phyloP scores from a whole-genome alignment of 2,329 filamentous ascomycete genomes.

The Ophiostoma ulmi region DNA sequence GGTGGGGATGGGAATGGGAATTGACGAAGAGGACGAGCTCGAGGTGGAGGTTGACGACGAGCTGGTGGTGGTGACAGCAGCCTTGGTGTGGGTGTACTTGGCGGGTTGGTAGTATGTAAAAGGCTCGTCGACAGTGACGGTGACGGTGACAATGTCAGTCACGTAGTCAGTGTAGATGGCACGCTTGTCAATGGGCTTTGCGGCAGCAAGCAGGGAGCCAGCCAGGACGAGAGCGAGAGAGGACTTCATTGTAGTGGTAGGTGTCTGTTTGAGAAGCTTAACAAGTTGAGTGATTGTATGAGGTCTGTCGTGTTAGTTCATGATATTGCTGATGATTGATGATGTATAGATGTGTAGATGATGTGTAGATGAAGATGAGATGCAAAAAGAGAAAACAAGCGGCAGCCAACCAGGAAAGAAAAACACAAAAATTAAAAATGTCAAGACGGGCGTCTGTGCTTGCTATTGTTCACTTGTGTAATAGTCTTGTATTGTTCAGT shows the following conservation, averaged over 20 bases:
- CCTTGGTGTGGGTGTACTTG: slow-evolving; percentile 19
- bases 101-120: slow-evolving; percentile 11
- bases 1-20: background rate
- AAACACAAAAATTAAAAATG: background rate
- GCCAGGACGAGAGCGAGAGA: slow-evolving; percentile 43
- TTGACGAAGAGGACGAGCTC: background rate
- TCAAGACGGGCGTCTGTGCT: background rate
- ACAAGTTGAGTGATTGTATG: background rate
- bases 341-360: background rate
- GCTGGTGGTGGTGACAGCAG: slow-evolving; percentile 16
- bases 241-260: slow-evolving; percentile 45
- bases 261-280: background rate
- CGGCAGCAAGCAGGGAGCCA: slow-evolving; percentile 44
- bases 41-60: background rate
- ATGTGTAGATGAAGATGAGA: background rate
- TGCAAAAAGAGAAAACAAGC: background rate
- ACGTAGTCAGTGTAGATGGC: slow-evolving; percentile 40
- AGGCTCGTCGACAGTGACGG: slow-evolving; percentile 29
- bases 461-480: background rate
- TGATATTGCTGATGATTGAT: background rate
- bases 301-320: slow-evolving; percentile 9
- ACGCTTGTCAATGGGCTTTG: slow-evolving; percentile 43
- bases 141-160: slow-evolving; percentile 43
- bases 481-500: too few species aligned
- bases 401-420: background rate